These are phyloP conservation scores for Sutorius australiensis DNA, from an alignment of 768 basidiomycete genomes.

Conservation along the genomic window DNA sequence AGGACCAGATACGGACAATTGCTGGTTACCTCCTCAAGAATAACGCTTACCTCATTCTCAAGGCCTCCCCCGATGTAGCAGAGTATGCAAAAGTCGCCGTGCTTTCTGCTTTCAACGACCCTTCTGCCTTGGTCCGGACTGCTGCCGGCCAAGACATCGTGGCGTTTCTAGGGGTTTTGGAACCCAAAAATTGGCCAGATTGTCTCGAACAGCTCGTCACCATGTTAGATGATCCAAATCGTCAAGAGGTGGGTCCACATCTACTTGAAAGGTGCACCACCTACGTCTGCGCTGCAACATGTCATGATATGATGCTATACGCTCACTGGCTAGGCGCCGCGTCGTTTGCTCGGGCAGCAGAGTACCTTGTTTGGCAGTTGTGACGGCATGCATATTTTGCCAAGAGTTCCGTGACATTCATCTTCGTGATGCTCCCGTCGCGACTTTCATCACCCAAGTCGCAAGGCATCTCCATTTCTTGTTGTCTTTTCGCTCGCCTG, in stretches of 20 bases:
- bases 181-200: slow-evolving; percentile 94
- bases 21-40: slow-evolving; percentile 98
- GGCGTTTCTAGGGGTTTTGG: slow-evolving; percentile 80
- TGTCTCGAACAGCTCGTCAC: slow-evolving; percentile 82
- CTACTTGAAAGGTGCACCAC: neutral
- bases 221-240: slow-evolving; percentile 73
- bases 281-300: neutral
- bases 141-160: slow-evolving; percentile 94
- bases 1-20: slow-evolving; percentile 91
- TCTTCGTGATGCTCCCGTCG: neutral
- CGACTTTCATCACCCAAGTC: slow-evolving; percentile 1
- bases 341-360: slow-evolving; percentile 6
- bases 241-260: slow-evolving; percentile 77
- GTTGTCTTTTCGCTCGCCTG: neutral
- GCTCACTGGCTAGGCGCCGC: neutral
- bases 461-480: neutral
- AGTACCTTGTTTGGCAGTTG: slow-evolving; percentile 2
- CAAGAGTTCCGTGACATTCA: slow-evolving; percentile 5
- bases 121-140: slow-evolving; percentile 84
- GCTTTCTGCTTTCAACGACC: slow-evolving; percentile 77
- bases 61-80: slow-evolving; percentile 59
- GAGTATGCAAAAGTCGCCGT: slow-evolving; percentile 73
- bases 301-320: neutral
- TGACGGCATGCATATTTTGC: neutral
- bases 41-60: slow-evolving; percentile 76